Base-by-base conservation (phyloP, 2,329 filamentous ascomycete species). In the Incumbomyces delicatus region DNA sequence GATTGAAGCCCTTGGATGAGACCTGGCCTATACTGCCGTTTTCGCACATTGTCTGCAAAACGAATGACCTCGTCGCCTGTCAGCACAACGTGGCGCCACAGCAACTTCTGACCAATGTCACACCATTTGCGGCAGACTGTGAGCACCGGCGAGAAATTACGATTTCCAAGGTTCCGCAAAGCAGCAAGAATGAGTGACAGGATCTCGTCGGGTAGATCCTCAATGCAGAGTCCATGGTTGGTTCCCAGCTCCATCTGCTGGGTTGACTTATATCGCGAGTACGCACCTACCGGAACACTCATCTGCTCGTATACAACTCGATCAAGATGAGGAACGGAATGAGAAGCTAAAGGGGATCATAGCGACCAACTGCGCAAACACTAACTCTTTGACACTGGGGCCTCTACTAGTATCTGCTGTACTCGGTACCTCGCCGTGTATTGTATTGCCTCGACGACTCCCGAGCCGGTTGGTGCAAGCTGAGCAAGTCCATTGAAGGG, bases 81-180 rank as follows among this genome's bases (percentile, higher is more conserved):
- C n/a, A 43, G n/a, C 11, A 18, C 16, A 8, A 43, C 27, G 33
- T 43, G 16, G n/a, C 30, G 40, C 40, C 40, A 43, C 12, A 43
- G 10, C 27, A 43, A 30, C 6, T 14, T 2, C 16, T 32, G 3
- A 10, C 40, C 40, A 32, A 43, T 27, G n/a, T 43, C 30, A 34
- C 17, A 33, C 40, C 40, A 43, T 34, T 3, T 11, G 12, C 16
- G 31, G 13, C 27, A 43, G 22, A 43, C 40, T 3, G 27, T 17
- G 31, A 43, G 14, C 7, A 34, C 22, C 16, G 40, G 33, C 7
- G 29, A n/a, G 13, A 43, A 27, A 30, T 43, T 6, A 12, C 27
- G 18, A 13, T 16, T 12, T 6, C 40, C 27, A 32, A 32, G 17
- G 40, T 13, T n/a, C 18, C 39, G n/a, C 17, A 41, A 12, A n/a